Base-by-base conservation (phyloP, 768 basidiomycete species). In the Mycena capillaripes region DNA sequence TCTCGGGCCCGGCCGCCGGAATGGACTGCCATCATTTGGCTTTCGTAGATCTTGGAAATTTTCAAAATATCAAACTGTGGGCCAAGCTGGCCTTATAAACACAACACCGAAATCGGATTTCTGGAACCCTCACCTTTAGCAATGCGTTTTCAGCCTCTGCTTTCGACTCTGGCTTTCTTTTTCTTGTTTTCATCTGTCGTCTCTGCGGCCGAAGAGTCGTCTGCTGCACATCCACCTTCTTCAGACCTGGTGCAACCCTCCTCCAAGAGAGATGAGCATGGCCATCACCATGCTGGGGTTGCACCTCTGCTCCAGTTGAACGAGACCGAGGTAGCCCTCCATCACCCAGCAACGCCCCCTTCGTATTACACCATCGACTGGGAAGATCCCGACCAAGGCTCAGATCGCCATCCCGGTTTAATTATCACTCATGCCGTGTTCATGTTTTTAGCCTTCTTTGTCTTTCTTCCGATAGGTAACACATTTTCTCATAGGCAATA, bases 281-380 rank as follows among this genome's bases (percentile, higher is more conserved):
- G 79, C 67, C 89, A 89, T 69, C 91, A 89, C n/a, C 77, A 82
- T 84, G 66, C 82, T 52, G 83, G 87, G 65, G 86, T 78, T 1
- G 85, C 85, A 5, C 91, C 92, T 17, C 73, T 90, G 29, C 74
- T 86, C n/a, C 83, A 88, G 70, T 84, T 97, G 66, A 95, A 97
- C 80, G 96, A 97, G 79, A 93, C 93, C 0, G 90, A 93, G 64
- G 82, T 96, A 56, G 83, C 89, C 36, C 79, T 89, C 74, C 82
- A 84, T 66, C 95, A 97, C 79, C 79, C 84, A 0, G 90, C 91
- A 0, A 93, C 92, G 0, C 94, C 94, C 0, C 90, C 92, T 0
- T 96, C 95, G 3, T 97, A 96, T 80, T 95, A 90, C 81, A 91
- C 93, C 17, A 88, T 93, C 74, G 96, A 97, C 80, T 88, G 91